phyloP scores from a whole-genome alignment of 2,329 filamentous ascomycete species.

The Talaromyces sp. region DNA sequence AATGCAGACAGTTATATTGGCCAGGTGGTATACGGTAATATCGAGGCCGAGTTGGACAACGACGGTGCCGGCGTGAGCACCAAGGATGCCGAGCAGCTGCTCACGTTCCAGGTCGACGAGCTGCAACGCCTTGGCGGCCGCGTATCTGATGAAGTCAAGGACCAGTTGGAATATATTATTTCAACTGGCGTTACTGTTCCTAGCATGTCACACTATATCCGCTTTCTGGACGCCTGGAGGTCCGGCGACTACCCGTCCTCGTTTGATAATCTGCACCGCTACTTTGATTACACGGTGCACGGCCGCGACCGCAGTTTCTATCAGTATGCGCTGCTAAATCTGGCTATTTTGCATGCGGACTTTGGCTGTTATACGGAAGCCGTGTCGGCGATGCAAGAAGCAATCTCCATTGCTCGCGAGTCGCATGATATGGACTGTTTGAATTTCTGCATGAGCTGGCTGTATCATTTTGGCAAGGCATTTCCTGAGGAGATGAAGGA shows the following conservation, averaged over 20 bases:
- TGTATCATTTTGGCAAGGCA: conserved; percentile 87
- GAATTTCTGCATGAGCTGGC: conserved; percentile 93
- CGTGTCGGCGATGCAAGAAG: conserved; percentile 89
- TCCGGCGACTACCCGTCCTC: conserved; percentile 84
- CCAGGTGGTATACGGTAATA: conserved; percentile 45
- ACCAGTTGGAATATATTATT: conserved; percentile 64
- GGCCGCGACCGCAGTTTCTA: conserved; percentile 78
- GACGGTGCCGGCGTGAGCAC: conserved; percentile 54
- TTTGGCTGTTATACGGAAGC: conserved; percentile 89
- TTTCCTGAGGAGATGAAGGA: conserved; percentile 70
- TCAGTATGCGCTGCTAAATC: conserved; percentile 88
- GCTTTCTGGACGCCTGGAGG: conserved; percentile 88
- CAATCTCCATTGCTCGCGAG: conserved; percentile 88
- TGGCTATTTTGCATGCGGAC: conserved; percentile 88
- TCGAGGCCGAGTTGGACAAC: conserved; percentile 36
- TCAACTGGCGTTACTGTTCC: conserved; percentile 62
- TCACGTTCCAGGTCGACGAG: conserved; percentile 84
- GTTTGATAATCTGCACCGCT: conserved; percentile 85
- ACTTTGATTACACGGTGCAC: conserved; percentile 95
- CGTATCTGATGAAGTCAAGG: conserved; percentile 66
- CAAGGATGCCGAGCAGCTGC: conserved; percentile 70
- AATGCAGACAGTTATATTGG: conserved; percentile 45
- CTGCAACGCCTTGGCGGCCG: conserved; percentile 79
- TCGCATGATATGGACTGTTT: conserved; percentile 88
- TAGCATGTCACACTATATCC: conserved; percentile 69